These are phyloP conservation scores for Pseudogymnoascus sp. DNA, from an alignment of 2,329 filamentous ascomycete species.

Conservation along the genomic window DNA sequence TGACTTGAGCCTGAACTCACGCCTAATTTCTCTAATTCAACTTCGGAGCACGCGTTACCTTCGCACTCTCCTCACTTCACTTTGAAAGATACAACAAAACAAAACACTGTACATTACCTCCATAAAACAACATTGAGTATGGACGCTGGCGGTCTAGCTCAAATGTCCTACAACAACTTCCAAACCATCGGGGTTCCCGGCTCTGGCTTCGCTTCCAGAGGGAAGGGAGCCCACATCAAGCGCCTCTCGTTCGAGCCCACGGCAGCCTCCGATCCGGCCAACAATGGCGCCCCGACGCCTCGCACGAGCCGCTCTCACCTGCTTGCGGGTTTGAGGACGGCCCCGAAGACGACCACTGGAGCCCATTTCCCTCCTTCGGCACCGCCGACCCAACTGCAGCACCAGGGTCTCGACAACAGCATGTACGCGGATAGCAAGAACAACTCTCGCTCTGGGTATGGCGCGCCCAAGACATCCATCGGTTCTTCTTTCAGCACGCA, in stretches of 20 bases:
- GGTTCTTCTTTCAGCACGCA: conserved; percentile 18
- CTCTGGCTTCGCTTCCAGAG: conserved; percentile 77
- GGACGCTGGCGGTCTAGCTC: conserved; percentile 98
- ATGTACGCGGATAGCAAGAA: conserved; percentile 28
- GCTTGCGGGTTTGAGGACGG: conserved; percentile 85
- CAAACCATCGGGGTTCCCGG: conserved; percentile 68
- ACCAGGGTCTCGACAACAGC: conserved; percentile 25
- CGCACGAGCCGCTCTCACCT: conserved; percentile 93
- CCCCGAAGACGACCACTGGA: conserved; percentile 75
- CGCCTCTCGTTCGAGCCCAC: conserved; percentile 71
- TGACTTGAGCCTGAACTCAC: neutral
- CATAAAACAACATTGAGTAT: conserved; percentile 36
- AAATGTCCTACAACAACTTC: conserved; percentile 90
- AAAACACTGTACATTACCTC: conserved; percentile 5
- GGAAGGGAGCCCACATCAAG: conserved; percentile 78
- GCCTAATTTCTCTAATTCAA: conserved; percentile 6
- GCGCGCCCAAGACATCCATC: conserved; percentile 27
- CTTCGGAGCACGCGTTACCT: neutral
- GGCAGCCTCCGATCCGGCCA: conserved; percentile 61
- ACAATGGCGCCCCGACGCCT: conserved; percentile 68
- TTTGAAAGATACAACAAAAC: conserved; percentile 4
- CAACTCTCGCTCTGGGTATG: conserved; percentile 17
- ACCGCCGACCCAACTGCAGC: conserved; percentile 48
- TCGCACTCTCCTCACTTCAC: neutral
- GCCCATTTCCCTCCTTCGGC: conserved; percentile 62